Evolutionary conservation across 2,329 filamentous ascomycete genomes (phyloP), one percentile per base, ranked within the genome.

Genomic region (Scedosporium apiospermum): DNA sequence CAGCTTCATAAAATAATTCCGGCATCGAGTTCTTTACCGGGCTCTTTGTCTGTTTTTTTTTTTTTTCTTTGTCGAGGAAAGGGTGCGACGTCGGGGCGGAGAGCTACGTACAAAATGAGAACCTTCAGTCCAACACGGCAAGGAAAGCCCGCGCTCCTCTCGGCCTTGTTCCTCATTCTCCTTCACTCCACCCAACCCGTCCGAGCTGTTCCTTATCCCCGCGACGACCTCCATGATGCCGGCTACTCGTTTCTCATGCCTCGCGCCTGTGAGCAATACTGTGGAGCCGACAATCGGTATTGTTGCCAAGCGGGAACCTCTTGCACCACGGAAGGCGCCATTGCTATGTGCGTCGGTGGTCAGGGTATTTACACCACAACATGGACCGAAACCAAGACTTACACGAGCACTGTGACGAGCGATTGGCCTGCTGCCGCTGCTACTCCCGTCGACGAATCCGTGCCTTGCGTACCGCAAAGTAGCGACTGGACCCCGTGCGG

Each of bases 401-500:
- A 77, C 71, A 88, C 85, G 63, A 85, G 80, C 71, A 86, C 83
- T 30, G 74, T 79, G 70, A 83, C 82, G 9, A 76, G 74, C 63
- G 76, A 78, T 68, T 75, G 75, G 42, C 76, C 77, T 2, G 76
- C 77, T 0, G 79, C 79, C 4, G 72, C 75, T 21, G 76, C 76
- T 2, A 78, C 75, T n/a, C 71, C 70, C 16, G 75, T 77, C 23
- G 76, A 72, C 46, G 70, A 77, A 65, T 88, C 85, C 70, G 71
- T 79, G 1, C 82, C 84, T 65, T 88, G 85, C 70, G 71, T 78
- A 1, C 82, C 84, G 1, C 70, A 72, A 58, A 76, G 76, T n/a
- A 72, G 77, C 3, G 80, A 82, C 62, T 76, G 90, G 73, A 80
- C 80, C 6, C 78, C 83, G 3, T 93, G 89, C 70, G 88, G 88